phyloP scores from a whole-genome alignment of 2,329 filamentous ascomycete genomes.

The Neocucurbitaria cava region DNA sequence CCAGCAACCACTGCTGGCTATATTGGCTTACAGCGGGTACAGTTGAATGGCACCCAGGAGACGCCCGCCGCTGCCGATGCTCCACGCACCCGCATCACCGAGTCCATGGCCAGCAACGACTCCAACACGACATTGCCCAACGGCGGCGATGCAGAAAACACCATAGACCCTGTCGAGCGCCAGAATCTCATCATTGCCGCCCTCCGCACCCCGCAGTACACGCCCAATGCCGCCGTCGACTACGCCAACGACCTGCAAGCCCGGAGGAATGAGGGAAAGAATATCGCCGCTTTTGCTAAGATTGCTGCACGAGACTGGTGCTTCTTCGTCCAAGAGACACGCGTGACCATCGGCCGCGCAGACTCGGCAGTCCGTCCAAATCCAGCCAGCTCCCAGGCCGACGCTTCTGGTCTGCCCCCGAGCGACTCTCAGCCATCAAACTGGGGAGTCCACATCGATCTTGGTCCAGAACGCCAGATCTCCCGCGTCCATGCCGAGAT shows the following conservation, averaged over 20 bases:
- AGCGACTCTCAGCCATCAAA: conserved; percentile 36
- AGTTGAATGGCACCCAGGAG: conserved; percentile 47
- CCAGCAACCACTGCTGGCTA: conserved; percentile 8
- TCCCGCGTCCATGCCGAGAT: conserved; percentile 60
- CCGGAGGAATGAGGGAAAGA: conserved; percentile 51
- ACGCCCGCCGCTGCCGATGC: conserved; percentile 28
- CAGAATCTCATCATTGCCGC: conserved; percentile 49
- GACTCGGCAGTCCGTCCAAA: conserved; percentile 40
- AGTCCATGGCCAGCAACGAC: conserved; percentile 52
- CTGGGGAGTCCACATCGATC: conserved; percentile 78
- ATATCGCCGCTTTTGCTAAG: conserved; percentile 74
- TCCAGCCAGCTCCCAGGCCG: conserved; percentile 36
- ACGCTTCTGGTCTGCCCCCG: conserved; percentile 29
- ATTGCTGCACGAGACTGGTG: conserved; percentile 84
- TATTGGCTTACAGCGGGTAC: conserved; percentile 23
- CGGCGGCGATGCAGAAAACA: conserved; percentile 38
- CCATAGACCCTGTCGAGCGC: conserved; percentile 42
- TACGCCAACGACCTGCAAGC: conserved; percentile 62
- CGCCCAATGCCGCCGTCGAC: conserved; percentile 63
- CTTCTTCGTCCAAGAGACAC: conserved; percentile 79
- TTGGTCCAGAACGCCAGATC: conserved; percentile 63
- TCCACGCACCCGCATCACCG: conserved; percentile 43
- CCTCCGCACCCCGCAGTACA: conserved; percentile 54
- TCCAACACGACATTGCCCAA: conserved; percentile 48
- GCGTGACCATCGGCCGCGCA: conserved; percentile 74